These are phyloP conservation scores for Tetraselmis chui DNA, from an alignment of 139 green algal genomes.

Conservation along the genomic window DNA sequence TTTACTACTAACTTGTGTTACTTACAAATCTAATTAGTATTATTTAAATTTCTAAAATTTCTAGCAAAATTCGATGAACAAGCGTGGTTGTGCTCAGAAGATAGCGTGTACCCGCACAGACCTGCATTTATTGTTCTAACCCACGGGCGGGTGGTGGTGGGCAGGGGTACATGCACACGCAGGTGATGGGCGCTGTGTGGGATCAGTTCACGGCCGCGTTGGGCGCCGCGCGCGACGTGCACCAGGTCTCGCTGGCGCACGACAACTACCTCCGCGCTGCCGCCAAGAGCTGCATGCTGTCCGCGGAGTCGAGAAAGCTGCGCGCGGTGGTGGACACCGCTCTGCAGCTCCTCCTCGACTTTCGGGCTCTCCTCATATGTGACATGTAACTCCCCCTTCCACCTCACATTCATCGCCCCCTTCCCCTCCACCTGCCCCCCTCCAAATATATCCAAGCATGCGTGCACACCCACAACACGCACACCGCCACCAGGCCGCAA, in stretches of 20 bases:
- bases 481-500: no score
- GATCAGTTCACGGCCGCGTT: not conserved
- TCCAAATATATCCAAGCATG: no score
- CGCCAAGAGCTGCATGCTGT: not conserved
- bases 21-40: no score
- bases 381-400: not conserved
- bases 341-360: conserved; percentile 1
- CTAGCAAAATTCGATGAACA: no score
- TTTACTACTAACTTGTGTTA: no score
- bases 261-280: not conserved
- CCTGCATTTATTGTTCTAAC: no score
- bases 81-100: no score
- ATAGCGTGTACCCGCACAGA: no score
- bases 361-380: not conserved
- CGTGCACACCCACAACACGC: no score
- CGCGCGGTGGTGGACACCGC: not conserved
- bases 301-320: not conserved
- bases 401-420: not conserved
- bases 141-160: no score
- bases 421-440: no score
- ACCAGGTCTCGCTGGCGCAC: not conserved
- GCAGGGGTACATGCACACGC: conserved; percentile 3
- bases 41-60: no score
- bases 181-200: conserved; percentile 2
- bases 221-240: not conserved